These are phyloP conservation scores for Globisporangium ultimum DNA, from an alignment of 352 stramenopile species.

Conservation along the genomic window DNA sequence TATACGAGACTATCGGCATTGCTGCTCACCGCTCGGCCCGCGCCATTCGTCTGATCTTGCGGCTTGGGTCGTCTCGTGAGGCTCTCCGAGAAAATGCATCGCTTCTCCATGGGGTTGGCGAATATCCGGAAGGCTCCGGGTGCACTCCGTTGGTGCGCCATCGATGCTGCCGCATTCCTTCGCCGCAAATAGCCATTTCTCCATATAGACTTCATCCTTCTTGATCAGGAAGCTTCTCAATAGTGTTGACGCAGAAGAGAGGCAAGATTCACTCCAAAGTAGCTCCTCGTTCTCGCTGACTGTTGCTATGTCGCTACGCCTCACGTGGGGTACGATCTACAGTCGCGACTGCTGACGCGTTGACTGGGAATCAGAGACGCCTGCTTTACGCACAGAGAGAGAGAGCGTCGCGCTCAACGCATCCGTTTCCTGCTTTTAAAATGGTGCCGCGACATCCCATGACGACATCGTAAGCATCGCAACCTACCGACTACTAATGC, in stretches of 20 bases:
- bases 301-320: too few species aligned
- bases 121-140: neutral
- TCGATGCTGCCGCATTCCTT: neutral
- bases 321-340: too few species aligned
- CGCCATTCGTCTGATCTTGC: neutral
- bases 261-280: too few species aligned
- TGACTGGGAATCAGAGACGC: too few species aligned
- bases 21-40: neutral
- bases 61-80: neutral
- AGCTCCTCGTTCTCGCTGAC: too few species aligned
- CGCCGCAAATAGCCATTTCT: neutral
- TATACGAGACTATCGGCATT: constrained; percentile 2
- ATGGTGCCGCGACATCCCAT: too few species aligned
- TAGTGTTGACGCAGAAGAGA: too few species aligned
- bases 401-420: neutral
- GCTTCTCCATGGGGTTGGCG: neutral
- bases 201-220: neutral
- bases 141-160: neutral
- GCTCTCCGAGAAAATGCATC: constrained; percentile 1
- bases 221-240: neutral
- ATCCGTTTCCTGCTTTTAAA: neutral
- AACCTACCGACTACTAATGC: neutral
- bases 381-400: neutral
- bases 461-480: neutral
- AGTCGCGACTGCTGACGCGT: too few species aligned